phyloP scores from a whole-genome alignment of 148 eudicot genomes.

The Vaccinium corymbosum region DNA sequence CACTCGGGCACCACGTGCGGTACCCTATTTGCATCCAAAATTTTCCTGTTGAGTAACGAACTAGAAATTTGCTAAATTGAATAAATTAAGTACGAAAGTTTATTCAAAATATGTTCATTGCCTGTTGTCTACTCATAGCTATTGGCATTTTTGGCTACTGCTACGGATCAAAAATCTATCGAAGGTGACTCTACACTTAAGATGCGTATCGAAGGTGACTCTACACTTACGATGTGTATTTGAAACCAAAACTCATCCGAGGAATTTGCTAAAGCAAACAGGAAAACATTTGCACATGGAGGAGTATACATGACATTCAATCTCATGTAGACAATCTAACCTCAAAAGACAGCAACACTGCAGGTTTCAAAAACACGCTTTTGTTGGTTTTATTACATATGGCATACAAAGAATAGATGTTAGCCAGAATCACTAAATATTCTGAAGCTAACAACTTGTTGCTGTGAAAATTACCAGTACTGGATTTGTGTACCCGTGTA shows the following conservation, averaged over 20 bases:
- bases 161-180: background rate
- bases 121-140: background rate
- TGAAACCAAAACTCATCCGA: background rate
- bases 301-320: background rate
- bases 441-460: background rate
- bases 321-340: background rate
- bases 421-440: background rate
- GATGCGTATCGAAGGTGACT: background rate
- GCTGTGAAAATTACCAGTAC: no score
- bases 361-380: background rate
- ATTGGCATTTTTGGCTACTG: background rate
- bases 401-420: background rate
- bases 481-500: no score
- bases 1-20: no score
- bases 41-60: no score
- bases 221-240: background rate
- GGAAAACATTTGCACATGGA: background rate
- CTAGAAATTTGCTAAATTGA: background rate
- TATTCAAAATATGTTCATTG: background rate
- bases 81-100: background rate
- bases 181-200: background rate
- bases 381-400: background rate
- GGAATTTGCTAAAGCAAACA: background rate
- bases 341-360: background rate
- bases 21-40: no score